Evolutionary conservation across 2,329 filamentous ascomycete species (phyloP), one percentile per base, ranked within the genome.

Genomic region (Verticillium klebahnii): DNA sequence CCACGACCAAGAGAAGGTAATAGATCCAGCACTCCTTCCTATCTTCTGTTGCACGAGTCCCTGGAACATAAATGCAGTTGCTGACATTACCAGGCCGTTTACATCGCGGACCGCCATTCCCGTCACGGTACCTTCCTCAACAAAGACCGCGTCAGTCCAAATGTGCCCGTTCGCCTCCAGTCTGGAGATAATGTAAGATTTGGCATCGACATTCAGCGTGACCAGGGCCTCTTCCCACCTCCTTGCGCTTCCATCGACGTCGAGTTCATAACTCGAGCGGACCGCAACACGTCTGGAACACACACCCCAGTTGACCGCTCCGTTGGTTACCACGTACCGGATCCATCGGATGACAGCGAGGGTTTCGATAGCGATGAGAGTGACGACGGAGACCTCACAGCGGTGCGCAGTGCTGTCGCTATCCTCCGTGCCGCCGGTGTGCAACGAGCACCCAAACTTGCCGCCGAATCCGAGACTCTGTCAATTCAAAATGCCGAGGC

Each of bases 101-200:
- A 71, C 52, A 69, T 86, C 40, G 73, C 69, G 32, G 84, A 86
- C 60, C 68, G 72, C 1, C 73, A 74, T 2, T 85, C 83, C 0
- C 77, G 85, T 2, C 84, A 86, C 62, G 84, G 84, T 1, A 85
- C 83, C 0, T 83, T 73, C 45, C 65, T 79, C 52, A 83, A 81
- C 60, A 66, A 72, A 2, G 57, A 58, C 7, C 65, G 62, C 23
- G 62, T 78, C 11, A 39, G 56, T 31, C 52, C 56, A 19, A 59
- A 68, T 9, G 59, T 66, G 17, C 34, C 59, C 0, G 64, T 67
- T 5, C 59, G 60, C 5, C 32, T 78, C 0, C 14, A 34, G 3
- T 63, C 63, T 2, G 74, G 72, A 19, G 76, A 79, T 37, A 62
- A 62, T 4, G 57, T 79, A 11, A 71, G 68, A 19, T 77, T 79